A percentile compares a stretch with the other conserved stretches of the same genome.
These are phyloP conservation scores for Phytophthora aleatoria DNA, from an alignment of 352 stramenopile species.

Conservation along the genomic window DNA sequence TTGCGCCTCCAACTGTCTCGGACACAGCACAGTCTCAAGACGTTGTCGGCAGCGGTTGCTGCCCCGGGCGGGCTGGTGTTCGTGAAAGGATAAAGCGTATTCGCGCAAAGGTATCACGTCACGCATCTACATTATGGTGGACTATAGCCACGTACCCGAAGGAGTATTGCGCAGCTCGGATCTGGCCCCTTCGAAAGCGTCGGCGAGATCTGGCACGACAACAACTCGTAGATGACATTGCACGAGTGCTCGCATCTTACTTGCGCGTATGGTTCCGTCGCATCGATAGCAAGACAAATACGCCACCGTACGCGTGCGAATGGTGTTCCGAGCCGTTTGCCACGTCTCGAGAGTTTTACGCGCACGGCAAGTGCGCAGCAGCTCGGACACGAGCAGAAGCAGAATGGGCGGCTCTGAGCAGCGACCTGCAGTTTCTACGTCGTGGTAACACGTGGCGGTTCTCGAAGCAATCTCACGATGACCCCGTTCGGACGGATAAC, in stretches of 20 bases:
- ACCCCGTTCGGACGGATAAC: constrained; percentile 1
- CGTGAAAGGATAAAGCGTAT: constrained; percentile 1
- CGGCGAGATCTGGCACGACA: constrained; percentile 14
- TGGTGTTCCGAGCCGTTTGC: constrained; percentile 35
- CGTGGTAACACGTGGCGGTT: constrained; percentile 9
- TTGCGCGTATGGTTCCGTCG: constrained; percentile 35
- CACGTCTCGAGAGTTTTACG: constrained; percentile 28
- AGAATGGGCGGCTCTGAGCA: constrained; percentile 23
- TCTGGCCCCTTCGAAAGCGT: constrained; percentile 11
- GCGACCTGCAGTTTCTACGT: constrained; percentile 21
- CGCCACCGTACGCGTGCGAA: constrained; percentile 34
- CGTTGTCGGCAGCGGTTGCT: constrained; percentile 4
- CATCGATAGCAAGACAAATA: constrained; percentile 17
- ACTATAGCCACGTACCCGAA: constrained; percentile 15
- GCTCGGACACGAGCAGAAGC: constrained; percentile 15
- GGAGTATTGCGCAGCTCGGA: constrained; percentile 21
- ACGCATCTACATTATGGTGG: constrained; percentile 21
- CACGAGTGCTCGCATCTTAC: constrained; percentile 20
- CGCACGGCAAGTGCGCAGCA: constrained; percentile 27
- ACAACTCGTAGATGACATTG: constrained; percentile 24
- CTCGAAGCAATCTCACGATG: constrained; percentile 2
- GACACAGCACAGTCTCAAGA: not conserved
- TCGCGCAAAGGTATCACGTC: constrained; percentile 11
- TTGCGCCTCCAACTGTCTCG: not conserved
- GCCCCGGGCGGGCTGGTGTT: constrained; percentile 15